Evolutionary conservation across 1,284 basidiomycete genomes (phyloP), one percentile per base, ranked within the genome.

Genomic region (Earliella scabrosa): DNA sequence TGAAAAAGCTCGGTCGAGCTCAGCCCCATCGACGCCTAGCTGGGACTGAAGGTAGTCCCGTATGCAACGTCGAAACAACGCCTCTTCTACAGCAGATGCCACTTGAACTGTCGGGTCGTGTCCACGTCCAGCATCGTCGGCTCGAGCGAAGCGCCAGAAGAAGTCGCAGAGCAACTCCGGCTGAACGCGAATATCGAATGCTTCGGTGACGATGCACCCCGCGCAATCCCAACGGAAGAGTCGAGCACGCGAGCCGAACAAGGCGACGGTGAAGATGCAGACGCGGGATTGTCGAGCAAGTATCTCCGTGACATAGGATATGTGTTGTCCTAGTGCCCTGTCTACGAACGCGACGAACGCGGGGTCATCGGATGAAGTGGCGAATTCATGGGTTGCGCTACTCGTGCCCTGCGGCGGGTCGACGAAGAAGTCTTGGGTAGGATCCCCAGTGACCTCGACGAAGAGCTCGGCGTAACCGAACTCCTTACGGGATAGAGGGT

Each of bases 181-280:
- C 10, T 46, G 39, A 5, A 36, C 23, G 1, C 48, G 52, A 6
- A 54, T 36, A 34, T 54, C 48, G 44, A 58, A 58, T 0, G 51
- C 36, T 23, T 52, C 35, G 2, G 58, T 40, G 14, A 56, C 46
- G 13, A 56, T n/a, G 27, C 48, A 50, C 2, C 56, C 56, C 1
- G 48, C 26, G 18, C 56, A 47, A 45, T 58, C 54, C 54, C 57
- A 54, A 13, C 49, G 39, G 27, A 54, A 27, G 2, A 58, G 27
- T 6, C 56, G 41, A n/a, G 51, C 52, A 20, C 20, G 20, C 1
- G 52, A 41, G 26, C 52, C 52, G 20, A 26, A 24, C 14, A 58
- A 6, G 1, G 52, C 38, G 14, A 54, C 32, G 4, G 56, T 41
- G 48, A 34, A 50, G 20, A 46, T 9, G 39, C 20, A 36, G n/a